These are phyloP conservation scores for Phellinidium pouzarii DNA, from an alignment of 1,284 basidiomycete genomes.

Conservation along the genomic window DNA sequence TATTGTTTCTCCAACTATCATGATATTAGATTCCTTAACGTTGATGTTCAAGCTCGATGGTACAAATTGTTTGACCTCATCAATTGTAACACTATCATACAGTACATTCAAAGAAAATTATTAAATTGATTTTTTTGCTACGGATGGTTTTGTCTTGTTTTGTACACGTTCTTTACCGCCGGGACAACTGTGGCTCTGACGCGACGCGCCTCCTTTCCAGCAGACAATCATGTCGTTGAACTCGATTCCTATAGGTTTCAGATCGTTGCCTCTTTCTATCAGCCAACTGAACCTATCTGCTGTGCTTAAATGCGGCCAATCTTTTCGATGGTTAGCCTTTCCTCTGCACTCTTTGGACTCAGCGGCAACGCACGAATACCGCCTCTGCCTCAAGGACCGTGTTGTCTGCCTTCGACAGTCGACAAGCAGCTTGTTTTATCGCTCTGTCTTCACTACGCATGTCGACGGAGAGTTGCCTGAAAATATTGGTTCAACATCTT, in stretches of 20 bases:
- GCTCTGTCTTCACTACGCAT: conserved; percentile 53
- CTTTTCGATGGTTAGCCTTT: conserved; percentile 69
- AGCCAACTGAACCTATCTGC: conserved; percentile 62
- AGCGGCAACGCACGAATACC: conserved; percentile 53
- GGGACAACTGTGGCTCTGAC: neutral
- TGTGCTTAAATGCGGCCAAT: conserved; percentile 75
- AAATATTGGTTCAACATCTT: neutral
- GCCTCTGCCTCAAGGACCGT: conserved; percentile 70
- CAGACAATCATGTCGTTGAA: conserved; percentile 17
- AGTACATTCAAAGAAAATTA: conserved; percentile 3
- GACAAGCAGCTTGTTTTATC: conserved; percentile 61
- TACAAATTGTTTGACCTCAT: neutral
- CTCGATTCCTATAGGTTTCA: conserved; percentile 39
- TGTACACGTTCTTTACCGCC: neutral
- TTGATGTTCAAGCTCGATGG: neutral
- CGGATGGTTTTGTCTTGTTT: neutral
- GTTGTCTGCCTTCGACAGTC: conserved; percentile 80
- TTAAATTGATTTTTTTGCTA: neutral
- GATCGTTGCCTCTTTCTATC: conserved; percentile 50
- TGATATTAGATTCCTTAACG: conserved; percentile 6
- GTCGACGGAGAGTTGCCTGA: conserved; percentile 16
- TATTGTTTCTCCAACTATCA: neutral
- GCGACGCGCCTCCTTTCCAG: conserved; percentile 6
- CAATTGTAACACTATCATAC: conserved; percentile 13
- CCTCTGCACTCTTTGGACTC: conserved; percentile 29